Base-by-base conservation (phyloP, 805 yeast species). In the Kregervanrija fluxuum region DNA sequence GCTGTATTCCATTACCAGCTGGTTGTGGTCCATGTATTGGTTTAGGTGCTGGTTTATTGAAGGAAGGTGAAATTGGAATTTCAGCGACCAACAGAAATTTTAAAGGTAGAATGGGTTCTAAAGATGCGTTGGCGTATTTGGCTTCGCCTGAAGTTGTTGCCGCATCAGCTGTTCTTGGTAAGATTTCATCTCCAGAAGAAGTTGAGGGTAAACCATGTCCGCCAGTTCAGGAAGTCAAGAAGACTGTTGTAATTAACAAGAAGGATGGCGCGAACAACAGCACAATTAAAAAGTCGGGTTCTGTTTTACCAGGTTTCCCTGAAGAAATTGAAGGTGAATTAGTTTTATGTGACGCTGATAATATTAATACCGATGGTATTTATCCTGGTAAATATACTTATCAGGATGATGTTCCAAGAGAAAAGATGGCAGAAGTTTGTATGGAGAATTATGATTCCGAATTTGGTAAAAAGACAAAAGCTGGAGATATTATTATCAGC, bases 21-120 rank as follows among this genome's bases (percentile, higher is more conserved):
- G 99, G 99, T 16, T 93, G 99, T 70, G 99, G 99, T 38, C 99
- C 99, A 17, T 93, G 99, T 71, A 93, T 93, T 60, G 99, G 99
- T 33, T 72, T 93, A 45, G 99, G 99, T 45, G 75, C 95, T 30
- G 99, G 99, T 41, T 71, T 93, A 52, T 71, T 93, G 54, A 82
- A 93, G 66, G 91, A 87, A 33, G 99, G 99, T 38, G 98, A 93
- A 66, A 95, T 93, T 47, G 99, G 99, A 52, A 93, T 93, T 57
- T 86, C 96, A 52, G 99, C 99, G 47, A 93, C 99, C 8, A 93
- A 93, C 72, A 81, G 99, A 71, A 93, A 93, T 69, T 93, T 93
- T 77, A 93, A 93, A 69, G 99, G 99, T 49, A 81, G 99, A 70
- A 93, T 93, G 99, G 99, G 99, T 8, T 84, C 95, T 8, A 85